These are phyloP conservation scores for Salvia splendens DNA, from an alignment of 257 asterid species.

Conservation along the genomic window DNA sequence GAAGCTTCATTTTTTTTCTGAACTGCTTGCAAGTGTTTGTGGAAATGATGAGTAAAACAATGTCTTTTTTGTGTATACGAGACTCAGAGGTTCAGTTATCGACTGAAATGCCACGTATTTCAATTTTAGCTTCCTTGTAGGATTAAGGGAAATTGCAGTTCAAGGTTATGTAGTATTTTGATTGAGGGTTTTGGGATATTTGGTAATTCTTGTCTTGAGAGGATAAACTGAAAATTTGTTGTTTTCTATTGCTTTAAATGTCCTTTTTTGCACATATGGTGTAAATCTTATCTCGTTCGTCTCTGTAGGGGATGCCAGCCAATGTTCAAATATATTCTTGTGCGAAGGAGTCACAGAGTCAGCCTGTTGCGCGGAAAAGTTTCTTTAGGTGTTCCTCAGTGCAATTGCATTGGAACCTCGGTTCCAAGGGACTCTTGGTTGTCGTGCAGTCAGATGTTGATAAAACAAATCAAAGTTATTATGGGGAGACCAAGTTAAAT, in stretches of 20 bases:
- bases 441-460: slow-evolving; percentile 97
- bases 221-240: slow-evolving; percentile 12
- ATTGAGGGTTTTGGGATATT: slow-evolving; percentile 16
- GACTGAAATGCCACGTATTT: no score
- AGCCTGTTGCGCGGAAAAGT: slow-evolving; percentile 84
- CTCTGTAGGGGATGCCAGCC: slow-evolving; percentile 94
- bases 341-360: slow-evolving; percentile 73
- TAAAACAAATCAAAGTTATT: slow-evolving; percentile 97
- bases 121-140: no score
- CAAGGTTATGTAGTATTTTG: neutral
- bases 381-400: slow-evolving; percentile 94
- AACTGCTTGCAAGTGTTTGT: no score
- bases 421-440: slow-evolving; percentile 83
- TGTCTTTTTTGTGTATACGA: no score
- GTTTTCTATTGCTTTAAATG: neutral
- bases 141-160: neutral
- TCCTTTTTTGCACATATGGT: neutral
- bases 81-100: no score
- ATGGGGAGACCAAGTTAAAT: slow-evolving; percentile 88
- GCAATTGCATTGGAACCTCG: slow-evolving; percentile 79
- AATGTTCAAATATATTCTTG: slow-evolving; percentile 80
- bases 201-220: slow-evolving; percentile 8
- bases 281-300: slow-evolving; percentile 26
- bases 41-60: no score
- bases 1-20: no score